These are phyloP conservation scores for Annulohypoxylon bovei DNA, from an alignment of 495 filamentous ascomycete species.

Conservation along the genomic window DNA sequence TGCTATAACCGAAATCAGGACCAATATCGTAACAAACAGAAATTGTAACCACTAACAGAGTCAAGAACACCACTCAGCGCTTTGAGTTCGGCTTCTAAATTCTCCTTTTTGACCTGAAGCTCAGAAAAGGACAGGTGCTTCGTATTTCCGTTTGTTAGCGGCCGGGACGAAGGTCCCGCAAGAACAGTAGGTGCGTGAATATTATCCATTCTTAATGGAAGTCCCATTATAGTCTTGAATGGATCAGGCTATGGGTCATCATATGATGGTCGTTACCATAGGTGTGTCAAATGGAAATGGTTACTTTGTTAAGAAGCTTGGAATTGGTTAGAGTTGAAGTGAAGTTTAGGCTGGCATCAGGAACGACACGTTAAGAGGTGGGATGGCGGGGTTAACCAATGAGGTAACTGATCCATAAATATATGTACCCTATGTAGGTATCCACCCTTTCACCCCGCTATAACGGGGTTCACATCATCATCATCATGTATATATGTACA, in stretches of 20 bases:
- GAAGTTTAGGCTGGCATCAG: conserved; percentile 25
- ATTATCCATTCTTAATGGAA: conserved; percentile 67
- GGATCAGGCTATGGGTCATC: conserved; percentile 26
- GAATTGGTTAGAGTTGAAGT: conserved; percentile 18
- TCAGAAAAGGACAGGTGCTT: conserved; percentile 69
- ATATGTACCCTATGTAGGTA: neutral
- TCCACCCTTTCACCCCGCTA: neutral
- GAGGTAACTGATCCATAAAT: neutral
- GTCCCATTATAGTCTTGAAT: conserved; percentile 37
- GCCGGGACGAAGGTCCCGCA: conserved; percentile 72
- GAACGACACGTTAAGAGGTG: conserved; percentile 22
- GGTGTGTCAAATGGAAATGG: neutral
- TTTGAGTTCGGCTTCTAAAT: conserved; percentile 83
- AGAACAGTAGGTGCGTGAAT: conserved; percentile 80
- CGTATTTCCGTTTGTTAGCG: conserved; percentile 61
- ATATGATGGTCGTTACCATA: conserved; percentile 1
- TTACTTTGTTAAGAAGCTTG: neutral
- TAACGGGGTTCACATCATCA: neutral
- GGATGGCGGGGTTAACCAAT: conserved; percentile 32
- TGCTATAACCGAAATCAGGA: conserved; percentile 67
- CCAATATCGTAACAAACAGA: conserved; percentile 4
- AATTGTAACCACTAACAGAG: conserved; percentile 68
- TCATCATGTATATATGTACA: too few relatives aligned
- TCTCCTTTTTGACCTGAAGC: conserved; percentile 76
- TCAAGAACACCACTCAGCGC: conserved; percentile 85